Base-by-base conservation (phyloP, 345 rosid genomes). In the Hypericum androsaemum region DNA sequence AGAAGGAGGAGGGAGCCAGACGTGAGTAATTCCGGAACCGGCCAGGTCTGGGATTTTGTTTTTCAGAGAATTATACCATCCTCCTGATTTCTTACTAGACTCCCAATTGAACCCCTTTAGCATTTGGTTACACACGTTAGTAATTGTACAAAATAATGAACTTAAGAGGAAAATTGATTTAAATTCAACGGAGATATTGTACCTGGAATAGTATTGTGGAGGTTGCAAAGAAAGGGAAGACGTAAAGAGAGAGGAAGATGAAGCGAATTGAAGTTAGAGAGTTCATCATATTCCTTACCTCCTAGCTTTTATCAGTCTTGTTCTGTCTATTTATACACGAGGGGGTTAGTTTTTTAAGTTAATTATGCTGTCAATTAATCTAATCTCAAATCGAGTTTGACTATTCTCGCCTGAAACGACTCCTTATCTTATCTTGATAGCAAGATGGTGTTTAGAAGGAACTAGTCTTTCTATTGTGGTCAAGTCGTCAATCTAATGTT, bases 1-100 rank as follows among this genome's bases (percentile, higher is more conserved):
- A 43, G 96, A 90, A 2, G 98, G 66, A 6, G 98, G 96, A 47
- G 96, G 98, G 69, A 86, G 95, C 98, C 96, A 90, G 38, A 90
- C 74, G 62, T 84, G 95, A 53, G 98, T 79, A 47, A 84, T 63
- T 51, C 92, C 95, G 14, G 86, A 81, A n/a, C 40, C 65, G 41
- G 75, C 77, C 54, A 87, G 53, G 37, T 86, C 95, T 49, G 81
- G 64, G 42, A 82, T 52, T 14, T 63, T 53, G 61, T 60, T 82
- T 64, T 71, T 77, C 10, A 90, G 74, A 1, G 74, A 79, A 43
- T 80, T 90, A 74, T 90, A 82, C 85, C 85, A 90, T 40, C 95
- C 96, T 39, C 92, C 96, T 48, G 62, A 66, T 52, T 73, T 70
- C 47, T 75, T 75, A 49, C 74, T 62, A 35, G 96, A 87, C 50